phyloP scores from a whole-genome alignment of 306 rosid genomes.

The Casuarina glauca region DNA sequence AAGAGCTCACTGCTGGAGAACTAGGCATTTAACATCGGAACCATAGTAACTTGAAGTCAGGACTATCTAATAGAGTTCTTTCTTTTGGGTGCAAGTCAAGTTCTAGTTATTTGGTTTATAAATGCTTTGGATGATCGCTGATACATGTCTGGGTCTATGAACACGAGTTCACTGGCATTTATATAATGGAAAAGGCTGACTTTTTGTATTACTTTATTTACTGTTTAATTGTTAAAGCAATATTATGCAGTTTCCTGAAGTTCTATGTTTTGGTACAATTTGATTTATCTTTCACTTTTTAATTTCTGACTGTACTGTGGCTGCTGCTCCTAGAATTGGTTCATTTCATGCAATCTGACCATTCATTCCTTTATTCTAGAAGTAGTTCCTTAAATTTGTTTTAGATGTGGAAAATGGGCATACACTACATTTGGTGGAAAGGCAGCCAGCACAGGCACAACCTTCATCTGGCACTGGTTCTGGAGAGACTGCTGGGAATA shows the following conservation, averaged over 20 bases:
- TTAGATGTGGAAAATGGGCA: slow-evolving; percentile 92
- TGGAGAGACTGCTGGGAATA: slow-evolving; percentile 51
- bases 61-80: not conserved
- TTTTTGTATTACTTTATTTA: not conserved
- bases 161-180: not conserved
- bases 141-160: not conserved
- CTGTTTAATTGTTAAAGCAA: not conserved
- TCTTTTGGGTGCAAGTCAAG: not conserved
- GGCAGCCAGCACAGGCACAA: slow-evolving; percentile 76
- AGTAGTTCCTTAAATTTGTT: slow-evolving; percentile 50
- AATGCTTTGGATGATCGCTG: not conserved
- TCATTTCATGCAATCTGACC: not conserved
- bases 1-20: not conserved
- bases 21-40: not conserved
- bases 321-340: slow-evolving; percentile 7
- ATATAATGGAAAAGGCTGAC: not conserved
- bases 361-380: slow-evolving; percentile 17
- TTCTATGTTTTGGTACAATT: not conserved
- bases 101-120: not conserved
- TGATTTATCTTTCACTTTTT: not conserved
- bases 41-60: not conserved
- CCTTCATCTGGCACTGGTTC: slow-evolving; percentile 48
- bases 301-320: not conserved
- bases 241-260: not conserved
- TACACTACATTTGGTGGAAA: slow-evolving; percentile 92